These are phyloP conservation scores for Candida endomychidarum DNA, from an alignment of 805 yeast species.

Conservation along the genomic window DNA sequence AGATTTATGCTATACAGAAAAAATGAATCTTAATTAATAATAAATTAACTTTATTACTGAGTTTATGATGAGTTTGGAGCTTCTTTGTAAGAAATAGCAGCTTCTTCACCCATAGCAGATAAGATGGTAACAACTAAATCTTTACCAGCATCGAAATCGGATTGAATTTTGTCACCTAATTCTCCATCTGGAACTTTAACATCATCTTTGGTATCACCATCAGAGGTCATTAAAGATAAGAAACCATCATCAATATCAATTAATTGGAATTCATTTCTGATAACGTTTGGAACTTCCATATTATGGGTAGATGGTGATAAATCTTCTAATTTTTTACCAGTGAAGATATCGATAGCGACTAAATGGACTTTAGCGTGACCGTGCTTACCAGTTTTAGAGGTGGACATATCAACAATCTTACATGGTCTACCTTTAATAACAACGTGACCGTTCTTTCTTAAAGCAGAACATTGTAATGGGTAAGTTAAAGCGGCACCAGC, in stretches of 20 bases:
- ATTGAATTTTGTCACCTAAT: slow-evolving; percentile 87
- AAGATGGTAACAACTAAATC: slow-evolving; percentile 95
- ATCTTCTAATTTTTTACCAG: slow-evolving; percentile 99
- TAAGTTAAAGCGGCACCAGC: slow-evolving; percentile 98
- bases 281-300: slow-evolving; percentile 99
- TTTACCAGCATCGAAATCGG: slow-evolving; percentile 97
- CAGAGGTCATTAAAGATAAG: slow-evolving; percentile 94
- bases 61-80: slow-evolving; percentile 65
- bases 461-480: slow-evolving; percentile 99
- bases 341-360: slow-evolving; percentile 98
- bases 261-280: slow-evolving; percentile 94
- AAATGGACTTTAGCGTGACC: slow-evolving; percentile 99
- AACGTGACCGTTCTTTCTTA: slow-evolving; percentile 99
- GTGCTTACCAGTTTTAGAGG: slow-evolving; percentile 99
- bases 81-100: slow-evolving; percentile 97
- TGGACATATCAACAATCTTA: slow-evolving; percentile 99
- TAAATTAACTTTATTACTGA: slow-evolving; percentile 4
- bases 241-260: slow-evolving; percentile 98
- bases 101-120: slow-evolving; percentile 99
- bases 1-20: slow-evolving; percentile 7
- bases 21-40: slow-evolving; percentile 9
- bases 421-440: slow-evolving; percentile 99
- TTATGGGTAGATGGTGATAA: slow-evolving; percentile 99
- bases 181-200: slow-evolving; percentile 98
- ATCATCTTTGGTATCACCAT: slow-evolving; percentile 99